Conservation (phyloP, 305 asterid genomes). For the Solanum chacoense region DNA sequence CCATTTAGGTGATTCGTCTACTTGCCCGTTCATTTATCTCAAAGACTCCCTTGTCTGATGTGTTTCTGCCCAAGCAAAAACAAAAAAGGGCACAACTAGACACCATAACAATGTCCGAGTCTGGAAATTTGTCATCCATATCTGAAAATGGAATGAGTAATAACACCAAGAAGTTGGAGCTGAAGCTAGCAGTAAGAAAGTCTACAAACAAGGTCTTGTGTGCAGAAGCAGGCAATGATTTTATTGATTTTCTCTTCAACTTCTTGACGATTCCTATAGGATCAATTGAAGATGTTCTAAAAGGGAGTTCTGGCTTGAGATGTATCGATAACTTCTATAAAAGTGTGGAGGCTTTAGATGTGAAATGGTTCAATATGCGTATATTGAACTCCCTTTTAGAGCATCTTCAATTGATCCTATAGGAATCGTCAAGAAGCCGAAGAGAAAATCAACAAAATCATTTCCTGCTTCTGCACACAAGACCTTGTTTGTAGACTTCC, state of each 20-base stretch:
- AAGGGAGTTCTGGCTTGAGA: background rate
- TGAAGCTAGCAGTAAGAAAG: background rate
- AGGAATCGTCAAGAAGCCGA: background rate
- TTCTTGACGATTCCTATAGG: background rate
- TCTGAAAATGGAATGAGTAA: background rate
- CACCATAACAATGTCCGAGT: background rate
- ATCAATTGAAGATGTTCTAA: background rate
- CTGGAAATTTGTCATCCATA: background rate
- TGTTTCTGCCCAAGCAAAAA: background rate
- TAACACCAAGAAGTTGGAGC: background rate
- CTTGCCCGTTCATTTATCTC: background rate
- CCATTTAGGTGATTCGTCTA: background rate
- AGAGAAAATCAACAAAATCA: background rate
- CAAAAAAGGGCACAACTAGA: background rate
- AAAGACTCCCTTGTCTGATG: constrained; percentile 2
- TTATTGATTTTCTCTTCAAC: background rate
- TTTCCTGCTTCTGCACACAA: background rate
- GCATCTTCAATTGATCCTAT: background rate
- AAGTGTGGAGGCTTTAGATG: background rate
- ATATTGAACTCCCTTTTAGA: background rate
- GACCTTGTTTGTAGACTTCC: background rate
- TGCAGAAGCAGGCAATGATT: background rate
- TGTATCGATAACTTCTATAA: constrained; percentile 3
- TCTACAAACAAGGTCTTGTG: background rate
- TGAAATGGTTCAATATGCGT: background rate